Base-by-base conservation (phyloP, 2,329 filamentous ascomycete genomes). In the Ceratocystis cacaofunesta region DNA sequence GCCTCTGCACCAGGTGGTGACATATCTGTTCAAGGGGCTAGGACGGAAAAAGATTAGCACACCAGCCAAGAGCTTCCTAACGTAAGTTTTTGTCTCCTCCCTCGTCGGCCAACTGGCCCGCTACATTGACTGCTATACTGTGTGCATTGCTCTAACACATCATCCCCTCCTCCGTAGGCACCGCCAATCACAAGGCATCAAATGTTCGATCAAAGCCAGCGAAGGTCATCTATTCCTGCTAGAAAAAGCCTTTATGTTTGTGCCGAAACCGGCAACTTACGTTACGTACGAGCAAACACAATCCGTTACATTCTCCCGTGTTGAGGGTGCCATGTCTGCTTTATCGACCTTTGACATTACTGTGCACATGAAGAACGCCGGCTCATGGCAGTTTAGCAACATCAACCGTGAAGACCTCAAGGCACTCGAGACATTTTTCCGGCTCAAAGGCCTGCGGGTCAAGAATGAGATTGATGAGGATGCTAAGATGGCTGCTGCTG, bases 401-500 rank as follows among this genome's bases (percentile, higher is more conserved):
- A 99, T 99, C 75, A 99, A 96, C 75, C 88, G 92, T 71, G 94
- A 99, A 78, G 94, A 99, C 74, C 90, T 97, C 76, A 89, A 94
- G 77, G 89, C 90, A 5, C 83, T 99, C n/a, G 94, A 99, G 75
- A 86, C 88, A 70, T 99, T 99, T 79, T 96, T 99, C 83, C 94
- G 95, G 77, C 84, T 90, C 70, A 97, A 97, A 81, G 89, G 87
- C 68, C 83, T 99, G 72, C 89, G 92, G 65, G 92, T 95, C 66
- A 97, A 96, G 85, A 99, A 99, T 75, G 94, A 99, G 77, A 96
- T 99, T 79, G 88, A 95, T 68, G 94, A 96, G 74, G 94, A 99
- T 71, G 88, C 90, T 74, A 86, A 88, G 74, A 70, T 83, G 66
- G 83, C 96, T 67, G 88, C 89, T 41, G 89, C 89, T 10, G 91